A percentile compares a stretch with the other conserved stretches of the same genome.
These are phyloP conservation scores for Globisporangium alternatum DNA, from an alignment of 352 stramenopile genomes.

Conservation along the genomic window DNA sequence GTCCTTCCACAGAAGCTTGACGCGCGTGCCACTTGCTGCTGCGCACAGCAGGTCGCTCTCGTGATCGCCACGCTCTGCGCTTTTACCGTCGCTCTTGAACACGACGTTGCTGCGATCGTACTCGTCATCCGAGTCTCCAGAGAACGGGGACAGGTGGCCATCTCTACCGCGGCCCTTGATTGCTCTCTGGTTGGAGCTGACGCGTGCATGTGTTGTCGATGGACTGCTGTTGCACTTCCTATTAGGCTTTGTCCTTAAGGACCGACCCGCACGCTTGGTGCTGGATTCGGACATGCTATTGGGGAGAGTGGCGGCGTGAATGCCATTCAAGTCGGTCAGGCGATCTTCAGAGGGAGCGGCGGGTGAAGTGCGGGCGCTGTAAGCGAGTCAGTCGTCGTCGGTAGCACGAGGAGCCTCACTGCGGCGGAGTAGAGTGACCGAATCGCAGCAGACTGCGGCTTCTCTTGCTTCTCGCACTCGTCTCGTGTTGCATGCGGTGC, in stretches of 20 bases:
- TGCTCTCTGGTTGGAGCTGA: conserved; percentile 2
- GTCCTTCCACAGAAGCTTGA: conserved; percentile 18
- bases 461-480: neutral
- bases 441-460: neutral
- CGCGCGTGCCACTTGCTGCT: conserved; percentile 2
- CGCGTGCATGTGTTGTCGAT: neutral
- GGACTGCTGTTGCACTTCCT: conserved; percentile 2
- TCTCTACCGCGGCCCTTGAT: neutral
- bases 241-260: conserved; percentile 1
- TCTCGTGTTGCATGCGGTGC: no score
- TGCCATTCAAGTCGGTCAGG: conserved; percentile 12
- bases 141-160: neutral
- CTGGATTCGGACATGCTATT: conserved; percentile 9
- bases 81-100: neutral
- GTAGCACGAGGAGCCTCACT: neutral
- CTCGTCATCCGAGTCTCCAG: conserved; percentile 8
- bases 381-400: neutral
- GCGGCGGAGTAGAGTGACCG: neutral
- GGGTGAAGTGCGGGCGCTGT: neutral
- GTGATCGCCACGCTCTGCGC: neutral
- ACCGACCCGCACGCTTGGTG: conserved; percentile 5
- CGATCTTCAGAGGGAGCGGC: neutral
- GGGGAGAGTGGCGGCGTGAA: conserved; percentile 5
- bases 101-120: conserved; percentile 10
- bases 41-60: neutral